Percentiles rank a stretch among this genome's conserved stretches.
Evolutionary conservation across 306 rosid species (phyloP).

Genomic region (Trichosanthes cucumerina): DNA sequence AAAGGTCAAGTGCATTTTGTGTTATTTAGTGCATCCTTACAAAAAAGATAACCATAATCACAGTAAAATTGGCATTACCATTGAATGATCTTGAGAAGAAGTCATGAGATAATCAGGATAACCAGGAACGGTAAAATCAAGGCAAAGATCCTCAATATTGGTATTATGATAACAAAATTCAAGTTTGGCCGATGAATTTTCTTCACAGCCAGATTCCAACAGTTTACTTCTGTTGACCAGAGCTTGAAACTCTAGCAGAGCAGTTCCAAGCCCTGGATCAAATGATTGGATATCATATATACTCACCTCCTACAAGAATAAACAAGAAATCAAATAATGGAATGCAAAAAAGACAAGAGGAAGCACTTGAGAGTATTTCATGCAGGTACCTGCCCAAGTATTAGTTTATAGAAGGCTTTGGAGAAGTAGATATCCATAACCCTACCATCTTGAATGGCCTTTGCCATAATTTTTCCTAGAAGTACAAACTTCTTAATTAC

Average conservation of each 20-base stretch:
- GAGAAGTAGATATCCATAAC: conserved; percentile 88
- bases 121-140: conserved; percentile 94
- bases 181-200: conserved; percentile 22
- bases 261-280: conserved; percentile 79
- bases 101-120: conserved; percentile 65
- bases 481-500: conserved; percentile 62
- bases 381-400: conserved; percentile 72
- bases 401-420: conserved; percentile 76
- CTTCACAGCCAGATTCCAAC: conserved; percentile 35
- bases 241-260: conserved; percentile 81
- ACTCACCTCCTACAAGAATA: conserved; percentile 49
- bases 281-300: conserved; percentile 69
- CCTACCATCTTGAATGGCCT: conserved; percentile 91
- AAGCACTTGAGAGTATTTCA: conserved; percentile 10
- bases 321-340: conserved; percentile 11
- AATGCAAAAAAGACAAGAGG: conserved; percentile 4
- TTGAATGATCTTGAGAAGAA: conserved; percentile 37
- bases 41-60: conserved; percentile 4
- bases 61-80: conserved; percentile 32
- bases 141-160: conserved; percentile 82
- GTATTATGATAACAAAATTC: conserved; percentile 42
- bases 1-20: neutral
- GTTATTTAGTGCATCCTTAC: neutral
- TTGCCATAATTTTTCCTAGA: conserved; percentile 81
- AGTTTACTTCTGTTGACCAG: conserved; percentile 35